Conservation (phyloP, 1,284 basidiomycete species). For the Vanrija sp. region DNA sequence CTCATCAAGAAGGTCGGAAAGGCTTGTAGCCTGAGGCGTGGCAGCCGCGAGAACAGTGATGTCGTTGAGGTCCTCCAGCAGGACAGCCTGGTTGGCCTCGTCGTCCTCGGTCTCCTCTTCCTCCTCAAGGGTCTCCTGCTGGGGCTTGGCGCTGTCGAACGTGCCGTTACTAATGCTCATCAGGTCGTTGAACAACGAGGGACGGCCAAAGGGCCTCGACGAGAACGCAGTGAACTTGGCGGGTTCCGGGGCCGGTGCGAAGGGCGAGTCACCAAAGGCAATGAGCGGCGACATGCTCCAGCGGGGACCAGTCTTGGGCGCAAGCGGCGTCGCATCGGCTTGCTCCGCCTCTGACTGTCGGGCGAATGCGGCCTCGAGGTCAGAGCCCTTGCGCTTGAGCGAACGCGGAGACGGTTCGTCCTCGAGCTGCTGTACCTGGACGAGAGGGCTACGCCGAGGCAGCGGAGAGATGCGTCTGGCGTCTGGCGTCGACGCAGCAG, state of each 20-base stretch:
- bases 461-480: slow-evolving; percentile 10
- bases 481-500: background rate
- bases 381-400: slow-evolving; percentile 14
- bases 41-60: no score
- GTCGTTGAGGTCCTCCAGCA: background rate
- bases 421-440: background rate
- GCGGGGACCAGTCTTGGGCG: background rate
- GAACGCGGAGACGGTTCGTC: background rate
- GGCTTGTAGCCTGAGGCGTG: no score
- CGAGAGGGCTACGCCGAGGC: slow-evolving; percentile 1
- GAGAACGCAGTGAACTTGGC: slow-evolving; percentile 9
- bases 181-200: slow-evolving; percentile 5
- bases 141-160: background rate
- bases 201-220: background rate
- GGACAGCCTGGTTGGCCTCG: background rate
- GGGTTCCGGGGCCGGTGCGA: background rate
- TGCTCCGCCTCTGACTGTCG: background rate
- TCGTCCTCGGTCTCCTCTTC: slow-evolving; percentile 2
- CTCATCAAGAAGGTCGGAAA: background rate
- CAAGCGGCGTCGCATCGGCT: background rate
- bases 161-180: slow-evolving; percentile 6
- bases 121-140: background rate
- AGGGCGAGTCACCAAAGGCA: slow-evolving; percentile 14
- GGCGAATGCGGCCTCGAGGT: background rate
- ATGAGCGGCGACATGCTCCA: slow-evolving; percentile 9